These are phyloP conservation scores for Emergomyces orientalis DNA, from an alignment of 2,329 filamentous ascomycete genomes.

Conservation along the genomic window DNA sequence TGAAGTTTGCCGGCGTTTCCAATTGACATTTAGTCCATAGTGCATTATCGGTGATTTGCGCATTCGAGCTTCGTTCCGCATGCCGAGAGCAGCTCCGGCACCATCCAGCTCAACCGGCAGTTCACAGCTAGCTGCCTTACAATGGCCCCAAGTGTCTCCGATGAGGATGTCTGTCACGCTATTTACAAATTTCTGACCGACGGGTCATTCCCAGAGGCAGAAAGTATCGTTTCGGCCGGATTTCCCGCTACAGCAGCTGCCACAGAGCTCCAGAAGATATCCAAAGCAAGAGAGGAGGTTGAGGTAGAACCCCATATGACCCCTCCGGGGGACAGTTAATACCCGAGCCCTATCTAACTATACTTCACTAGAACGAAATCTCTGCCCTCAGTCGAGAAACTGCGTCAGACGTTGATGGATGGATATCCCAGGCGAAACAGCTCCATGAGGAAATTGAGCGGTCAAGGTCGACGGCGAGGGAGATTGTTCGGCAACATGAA, in stretches of 20 bases:
- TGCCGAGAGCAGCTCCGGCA: neutral
- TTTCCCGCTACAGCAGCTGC: slow-evolving; percentile 43
- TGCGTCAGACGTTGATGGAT: slow-evolving; percentile 70
- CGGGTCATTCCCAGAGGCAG: slow-evolving; percentile 48
- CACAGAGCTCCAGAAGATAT: slow-evolving; percentile 43
- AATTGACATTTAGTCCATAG: neutral
- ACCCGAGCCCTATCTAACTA: neutral
- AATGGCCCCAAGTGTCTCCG: slow-evolving; percentile 32
- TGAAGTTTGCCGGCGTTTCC: neutral
- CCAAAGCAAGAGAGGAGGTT: slow-evolving; percentile 44
- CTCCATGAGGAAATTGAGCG: slow-evolving; percentile 77
- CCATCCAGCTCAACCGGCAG: neutral
- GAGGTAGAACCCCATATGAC: slow-evolving; percentile 34
- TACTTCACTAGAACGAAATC: slow-evolving; percentile 53
- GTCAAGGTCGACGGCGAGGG: slow-evolving; percentile 67
- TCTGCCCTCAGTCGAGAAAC: slow-evolving; percentile 66
- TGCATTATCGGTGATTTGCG: neutral
- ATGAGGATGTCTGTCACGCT: slow-evolving; percentile 45
- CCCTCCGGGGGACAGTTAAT: neutral
- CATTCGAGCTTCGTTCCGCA: neutral
- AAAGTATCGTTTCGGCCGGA: slow-evolving; percentile 46
- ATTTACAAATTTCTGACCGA: slow-evolving; percentile 55
- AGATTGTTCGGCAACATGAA: slow-evolving; percentile 71
- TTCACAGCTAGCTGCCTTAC: neutral
- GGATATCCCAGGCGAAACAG: slow-evolving; percentile 75